Percentiles rank a stretch among this genome's conserved stretches.
Conservation (phyloP, 352 stramenopile species). For the Pythium coloratum region DNA sequence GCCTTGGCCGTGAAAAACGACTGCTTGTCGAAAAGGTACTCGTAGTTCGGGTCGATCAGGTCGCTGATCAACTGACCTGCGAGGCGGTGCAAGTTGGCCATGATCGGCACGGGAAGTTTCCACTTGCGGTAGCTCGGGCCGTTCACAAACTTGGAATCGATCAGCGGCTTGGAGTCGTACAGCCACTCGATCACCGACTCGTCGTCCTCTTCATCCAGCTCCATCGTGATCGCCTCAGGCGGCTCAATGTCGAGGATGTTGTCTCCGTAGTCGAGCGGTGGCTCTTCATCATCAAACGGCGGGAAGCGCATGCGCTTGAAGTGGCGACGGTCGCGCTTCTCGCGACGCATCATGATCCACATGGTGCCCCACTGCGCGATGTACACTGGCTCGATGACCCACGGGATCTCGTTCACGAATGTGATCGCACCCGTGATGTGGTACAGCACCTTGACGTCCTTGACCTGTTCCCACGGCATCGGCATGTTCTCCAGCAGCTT, state of each 20-base stretch:
- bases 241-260: conserved; percentile 98
- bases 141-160: conserved; percentile 95
- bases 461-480: conserved; percentile 99
- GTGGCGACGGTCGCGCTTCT: conserved; percentile 98
- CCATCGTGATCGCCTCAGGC: conserved; percentile 96
- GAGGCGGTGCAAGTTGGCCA: conserved; percentile 97
- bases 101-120: conserved; percentile 96
- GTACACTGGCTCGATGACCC: conserved; percentile 99
- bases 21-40: conserved; percentile 93
- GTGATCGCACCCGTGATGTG: conserved; percentile 99
- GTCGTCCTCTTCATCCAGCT: conserved; percentile 95
- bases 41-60: conserved; percentile 96
- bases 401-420: conserved; percentile 99
- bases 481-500: conserved; percentile 99
- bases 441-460: conserved; percentile 99
- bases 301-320: conserved; percentile 99
- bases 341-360: conserved; percentile 99
- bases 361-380: conserved; percentile 99
- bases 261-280: conserved; percentile 95
- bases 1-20: conserved; percentile 99
- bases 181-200: conserved; percentile 97
- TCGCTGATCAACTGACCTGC: conserved; percentile 96
- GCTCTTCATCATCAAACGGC: conserved; percentile 99
- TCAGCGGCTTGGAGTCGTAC: conserved; percentile 96
- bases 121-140: conserved; percentile 97